phyloP scores from a whole-genome alignment of 202 grass and related monocot genomes.

The Bolboschoenoplectus hybrid region DNA sequence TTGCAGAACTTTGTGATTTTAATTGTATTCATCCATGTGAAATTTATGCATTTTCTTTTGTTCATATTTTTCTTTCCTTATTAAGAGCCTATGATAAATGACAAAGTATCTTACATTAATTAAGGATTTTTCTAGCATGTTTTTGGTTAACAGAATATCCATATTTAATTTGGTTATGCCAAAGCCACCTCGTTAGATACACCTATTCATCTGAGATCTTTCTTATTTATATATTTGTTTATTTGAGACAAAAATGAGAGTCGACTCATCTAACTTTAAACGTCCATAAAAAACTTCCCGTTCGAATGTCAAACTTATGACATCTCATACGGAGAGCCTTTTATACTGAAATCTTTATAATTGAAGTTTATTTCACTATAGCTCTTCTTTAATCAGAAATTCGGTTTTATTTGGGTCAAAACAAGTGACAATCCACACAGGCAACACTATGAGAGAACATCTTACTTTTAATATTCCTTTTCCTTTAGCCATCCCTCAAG shows the following conservation, averaged over 20 bases:
- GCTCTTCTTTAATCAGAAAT: neutral
- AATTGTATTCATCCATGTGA: neutral
- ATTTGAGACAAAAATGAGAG: too few species aligned
- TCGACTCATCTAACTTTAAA: too few species aligned
- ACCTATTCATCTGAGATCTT: neutral
- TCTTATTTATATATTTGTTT: too few species aligned
- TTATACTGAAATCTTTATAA: neutral
- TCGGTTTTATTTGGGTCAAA: neutral
- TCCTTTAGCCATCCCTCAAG: neutral
- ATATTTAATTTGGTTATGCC: neutral
- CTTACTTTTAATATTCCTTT: neutral
- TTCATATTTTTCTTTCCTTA: neutral
- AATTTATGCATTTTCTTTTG: neutral
- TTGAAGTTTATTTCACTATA: neutral
- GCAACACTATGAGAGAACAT: neutral
- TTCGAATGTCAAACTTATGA: too few species aligned
- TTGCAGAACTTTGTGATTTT: neutral
- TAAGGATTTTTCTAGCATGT: neutral
- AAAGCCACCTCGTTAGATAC: neutral
- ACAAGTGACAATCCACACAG: neutral
- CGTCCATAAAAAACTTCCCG: too few species aligned
- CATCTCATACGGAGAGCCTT: too few species aligned
- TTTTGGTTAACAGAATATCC: neutral
- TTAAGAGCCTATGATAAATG: neutral
- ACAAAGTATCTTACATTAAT: neutral